These are phyloP conservation scores for Bocquillonia castaneifolia DNA, from an alignment of 441 rosid species.

Conservation along the genomic window DNA sequence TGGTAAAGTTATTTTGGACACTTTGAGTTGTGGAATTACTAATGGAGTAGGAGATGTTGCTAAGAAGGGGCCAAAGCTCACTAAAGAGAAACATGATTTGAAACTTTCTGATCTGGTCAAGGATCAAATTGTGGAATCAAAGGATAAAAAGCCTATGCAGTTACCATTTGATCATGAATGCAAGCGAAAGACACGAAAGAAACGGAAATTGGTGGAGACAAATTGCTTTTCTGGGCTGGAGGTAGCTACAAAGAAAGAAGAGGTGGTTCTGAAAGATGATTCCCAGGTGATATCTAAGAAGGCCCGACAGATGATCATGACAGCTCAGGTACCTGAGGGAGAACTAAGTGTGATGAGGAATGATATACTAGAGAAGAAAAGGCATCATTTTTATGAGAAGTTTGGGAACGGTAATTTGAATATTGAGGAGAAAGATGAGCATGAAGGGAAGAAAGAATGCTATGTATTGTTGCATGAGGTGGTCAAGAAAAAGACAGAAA, in stretches of 20 bases:
- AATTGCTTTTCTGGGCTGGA: constrained; percentile 13
- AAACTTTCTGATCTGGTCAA: constrained; percentile 18
- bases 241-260: constrained; percentile 9
- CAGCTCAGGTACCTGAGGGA: not conserved
- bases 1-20: constrained; percentile 71
- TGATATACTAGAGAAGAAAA: not conserved
- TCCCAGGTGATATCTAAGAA: constrained; percentile 15
- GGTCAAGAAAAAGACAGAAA: constrained; percentile 9
- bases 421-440: constrained; percentile 8
- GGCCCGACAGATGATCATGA: constrained; percentile 7
- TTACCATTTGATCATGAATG: constrained; percentile 21
- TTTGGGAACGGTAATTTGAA: constrained; percentile 8
- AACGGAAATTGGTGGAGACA: constrained; percentile 23
- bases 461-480: constrained; percentile 3
- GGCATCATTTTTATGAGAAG: not conserved
- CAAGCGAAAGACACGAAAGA: constrained; percentile 28
- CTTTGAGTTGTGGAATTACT: constrained; percentile 41
- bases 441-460: constrained; percentile 12
- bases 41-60: constrained; percentile 24
- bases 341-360: constrained; percentile 12
- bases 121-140: constrained; percentile 16
- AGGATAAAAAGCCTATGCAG: constrained; percentile 17
- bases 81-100: constrained; percentile 15
- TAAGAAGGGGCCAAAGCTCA: constrained; percentile 20
- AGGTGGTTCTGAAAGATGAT: constrained; percentile 11